Percentiles rank a stretch among this genome's conserved stretches.
These are phyloP conservation scores for Blastobotrys ciferrii DNA, from an alignment of 1,139 yeast genomes.

Conservation along the genomic window DNA sequence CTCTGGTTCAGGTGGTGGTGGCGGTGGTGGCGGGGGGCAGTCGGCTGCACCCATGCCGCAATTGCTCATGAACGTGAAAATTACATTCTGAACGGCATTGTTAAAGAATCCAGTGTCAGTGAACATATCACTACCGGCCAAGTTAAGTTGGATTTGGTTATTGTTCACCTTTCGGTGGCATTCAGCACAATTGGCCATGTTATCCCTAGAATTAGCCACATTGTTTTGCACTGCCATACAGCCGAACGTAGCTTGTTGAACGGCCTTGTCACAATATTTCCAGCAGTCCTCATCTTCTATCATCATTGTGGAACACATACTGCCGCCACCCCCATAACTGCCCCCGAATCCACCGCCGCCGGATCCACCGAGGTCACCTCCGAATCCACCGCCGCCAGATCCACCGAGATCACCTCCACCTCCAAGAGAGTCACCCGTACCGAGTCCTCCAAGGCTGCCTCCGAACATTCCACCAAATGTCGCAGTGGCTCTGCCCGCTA, in stretches of 20 bases:
- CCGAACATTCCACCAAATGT: too few relatives aligned
- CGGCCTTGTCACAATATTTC: constrained; percentile 26
- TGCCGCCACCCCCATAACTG: not conserved
- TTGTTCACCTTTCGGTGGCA: constrained; percentile 23
- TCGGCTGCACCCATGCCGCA: constrained; percentile 1
- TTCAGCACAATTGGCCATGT: constrained; percentile 24
- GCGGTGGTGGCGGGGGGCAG: constrained; percentile 10
- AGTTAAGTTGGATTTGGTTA: constrained; percentile 22
- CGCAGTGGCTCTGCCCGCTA: constrained; percentile 1
- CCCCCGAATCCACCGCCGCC: constrained; percentile 6
- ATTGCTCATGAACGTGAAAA: constrained; percentile 6
- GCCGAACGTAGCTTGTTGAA: constrained; percentile 20
- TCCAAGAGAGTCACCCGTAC: too few relatives aligned
- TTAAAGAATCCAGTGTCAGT: constrained; percentile 23
- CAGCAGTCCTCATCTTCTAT: constrained; percentile 23
- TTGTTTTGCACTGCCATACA: constrained; percentile 14
- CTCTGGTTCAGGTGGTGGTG: constrained; percentile 4
- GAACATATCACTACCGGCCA: constrained; percentile 25
- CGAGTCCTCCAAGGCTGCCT: too few relatives aligned
- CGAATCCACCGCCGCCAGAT: not conserved
- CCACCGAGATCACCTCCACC: not conserved
- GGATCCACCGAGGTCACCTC: not conserved
- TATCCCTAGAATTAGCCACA: constrained; percentile 16
- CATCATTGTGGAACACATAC: constrained; percentile 14
- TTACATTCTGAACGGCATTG: constrained; percentile 25